A percentile compares a stretch with the other conserved stretches of the same genome.
Evolutionary conservation across 2,329 filamentous ascomycete genomes (phyloP).

Genomic region (Cladosporium velox): DNA sequence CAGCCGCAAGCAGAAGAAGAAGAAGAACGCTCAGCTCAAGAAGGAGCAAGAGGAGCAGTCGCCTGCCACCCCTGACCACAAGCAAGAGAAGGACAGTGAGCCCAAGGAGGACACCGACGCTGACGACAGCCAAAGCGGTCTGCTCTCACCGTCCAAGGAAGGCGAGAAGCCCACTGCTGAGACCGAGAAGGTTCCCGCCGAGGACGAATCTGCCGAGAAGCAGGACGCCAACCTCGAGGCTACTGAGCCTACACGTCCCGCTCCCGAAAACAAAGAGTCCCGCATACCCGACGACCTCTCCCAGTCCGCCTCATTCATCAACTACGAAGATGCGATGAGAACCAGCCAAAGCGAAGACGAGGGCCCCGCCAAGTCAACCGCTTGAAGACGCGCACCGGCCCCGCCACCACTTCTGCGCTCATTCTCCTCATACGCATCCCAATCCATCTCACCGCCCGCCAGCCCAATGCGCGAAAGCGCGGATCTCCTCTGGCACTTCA

Average conservation of each 20-base stretch:
- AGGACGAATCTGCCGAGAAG: constrained; percentile 26
- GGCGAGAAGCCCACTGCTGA: constrained; percentile 19
- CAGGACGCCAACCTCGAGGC: constrained; percentile 31
- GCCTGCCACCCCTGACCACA: constrained; percentile 6
- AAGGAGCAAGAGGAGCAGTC: constrained; percentile 13
- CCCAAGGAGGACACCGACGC: constrained; percentile 3
- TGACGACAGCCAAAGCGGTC: constrained; percentile 7
- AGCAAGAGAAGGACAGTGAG: constrained; percentile 15
- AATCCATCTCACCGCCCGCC: constrained; percentile 16
- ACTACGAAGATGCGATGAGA: constrained; percentile 23
- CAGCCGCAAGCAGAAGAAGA: constrained; percentile 17
- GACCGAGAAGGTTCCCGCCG: constrained; percentile 19
- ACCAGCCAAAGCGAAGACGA: background rate
- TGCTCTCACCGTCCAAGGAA: constrained; percentile 12
- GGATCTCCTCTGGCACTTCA: constrained; percentile 18
- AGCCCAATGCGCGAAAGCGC: constrained; percentile 21
- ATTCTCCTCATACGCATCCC: background rate
- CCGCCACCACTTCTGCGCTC: constrained; percentile 14
- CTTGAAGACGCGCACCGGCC: constrained; percentile 20
- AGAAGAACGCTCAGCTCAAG: constrained; percentile 14
- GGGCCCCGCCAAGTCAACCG: constrained; percentile 1
- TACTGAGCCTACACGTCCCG: constrained; percentile 26
- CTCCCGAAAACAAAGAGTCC: constrained; percentile 19
- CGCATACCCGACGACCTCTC: constrained; percentile 7
- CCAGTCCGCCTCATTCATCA: constrained; percentile 24